Evolutionary conservation across 129 eudicot species (phyloP), one percentile per base, ranked within the genome.

Genomic region (Chrysanthemum makinoi): DNA sequence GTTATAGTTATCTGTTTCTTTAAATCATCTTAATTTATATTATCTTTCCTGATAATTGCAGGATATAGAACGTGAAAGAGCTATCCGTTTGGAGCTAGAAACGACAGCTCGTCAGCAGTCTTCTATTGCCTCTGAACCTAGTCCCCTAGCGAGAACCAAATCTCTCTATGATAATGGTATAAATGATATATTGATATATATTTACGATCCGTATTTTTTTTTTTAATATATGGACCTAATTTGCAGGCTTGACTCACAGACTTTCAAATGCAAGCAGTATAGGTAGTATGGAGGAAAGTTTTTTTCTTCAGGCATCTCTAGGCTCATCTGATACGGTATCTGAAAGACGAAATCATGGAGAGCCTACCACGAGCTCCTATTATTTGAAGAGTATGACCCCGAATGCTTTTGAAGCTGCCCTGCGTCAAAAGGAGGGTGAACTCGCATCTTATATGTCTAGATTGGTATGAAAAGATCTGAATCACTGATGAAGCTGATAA

Each of bases 401-500:
- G 26, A 84, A 69, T 79, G 82, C 90, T 77, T 91, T 84, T 68
- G 97, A 88, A 80, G 80, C 96, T 57, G 84, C 98, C 22, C 82
- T 92, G 59, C 91, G 95, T 46, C 98, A 89, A 76, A 92, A 89
- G 85, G 98, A 92, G 80, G 98, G 98, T 60, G 98, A 92, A 76
- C 98, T 92, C 69, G 85, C 98, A 16, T 92, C 98, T 58, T 92
- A 89, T 75, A 87, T 86, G 86, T 89, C 96, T 52, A 88, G 98
- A 81, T 75, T 92, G 98, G 96, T 92, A 89, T 69, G 87, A 17
- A 62, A 51, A 18, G 16, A 51, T 69, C 71, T 79, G 58, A 50
- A 60, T 49, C 18, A 22, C 30, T 68, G 49, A 69, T 33, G 63
- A 76, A 12, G 47, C 46, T 18, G 10, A 39, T 39, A 39, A 6